Base-by-base conservation (phyloP, 805 yeast genomes). In the Hanseniaspora hatyaiensis region DNA sequence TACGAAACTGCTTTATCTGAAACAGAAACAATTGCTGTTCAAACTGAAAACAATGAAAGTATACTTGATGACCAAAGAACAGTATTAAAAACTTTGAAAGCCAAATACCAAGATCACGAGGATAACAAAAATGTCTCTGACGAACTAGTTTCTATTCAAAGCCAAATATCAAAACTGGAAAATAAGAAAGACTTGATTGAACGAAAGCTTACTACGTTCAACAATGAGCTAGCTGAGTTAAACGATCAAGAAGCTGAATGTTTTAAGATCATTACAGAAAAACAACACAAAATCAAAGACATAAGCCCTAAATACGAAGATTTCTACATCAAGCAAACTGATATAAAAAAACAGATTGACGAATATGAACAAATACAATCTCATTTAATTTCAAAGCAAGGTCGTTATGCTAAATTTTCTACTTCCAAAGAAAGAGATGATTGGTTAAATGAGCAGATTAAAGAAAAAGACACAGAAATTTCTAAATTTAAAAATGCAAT, bases 321-420 rank as follows among this genome's bases (percentile, higher is more conserved):
- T 1, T 59, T 74, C 11, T 66, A 61, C 38, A 52, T 54, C 1
- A 55, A 63, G 36, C 85, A 81, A 57, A 30, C 55, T 0, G 53
- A 54, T 3, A 52, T 71, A 28, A 72, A 72, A 47, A 54, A 59
- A 3, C 55, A 67, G 40, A 59, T 79, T 8, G 48, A 63, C 3
- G 62, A 65, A n/a, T 54, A 71, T 19, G 71, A 68, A 45, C 65
- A 76, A 6, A 70, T 64, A 24, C 87, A 82, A 59, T 67, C 82
- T 53, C 62, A 70, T 13, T 60, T 88, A 4, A 73, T 81, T 42
- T 68, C 82, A 6, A 88, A 86, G 57, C 82, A 78, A 55, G 84
- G 82, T 34, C 75, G 87, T 43, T 73, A 73, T 50, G 69, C 77
- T 22, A 73, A 75, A 52, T 87, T 86, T 55, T 52, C 60, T 1